A percentile compares a stretch with the other conserved stretches of the same genome.
phyloP scores from a whole-genome alignment of 2,329 filamentous ascomycete genomes.

The Neocatenulostroma microsporum region DNA sequence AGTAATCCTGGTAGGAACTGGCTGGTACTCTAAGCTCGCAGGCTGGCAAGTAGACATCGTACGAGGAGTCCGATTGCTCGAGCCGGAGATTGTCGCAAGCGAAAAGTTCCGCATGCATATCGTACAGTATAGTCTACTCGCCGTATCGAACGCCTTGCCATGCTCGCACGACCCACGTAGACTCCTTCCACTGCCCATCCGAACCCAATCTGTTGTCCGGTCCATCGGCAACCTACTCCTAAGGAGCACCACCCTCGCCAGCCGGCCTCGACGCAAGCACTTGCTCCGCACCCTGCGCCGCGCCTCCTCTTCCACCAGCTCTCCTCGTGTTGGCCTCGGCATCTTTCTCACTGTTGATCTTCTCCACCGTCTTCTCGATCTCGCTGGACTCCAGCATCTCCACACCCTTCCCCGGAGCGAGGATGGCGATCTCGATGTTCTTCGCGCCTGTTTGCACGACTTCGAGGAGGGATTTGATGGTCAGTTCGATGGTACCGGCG shows the following conservation, averaged over 20 bases:
- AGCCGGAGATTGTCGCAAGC: too few species aligned
- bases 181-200: too few species aligned
- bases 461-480: constrained; percentile 95
- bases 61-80: too few species aligned
- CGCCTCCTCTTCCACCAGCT: constrained; percentile 45
- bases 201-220: too few species aligned
- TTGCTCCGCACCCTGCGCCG: constrained; percentile 23
- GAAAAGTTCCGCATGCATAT: too few species aligned
- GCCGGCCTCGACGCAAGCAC: constrained; percentile 29
- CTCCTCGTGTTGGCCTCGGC: constrained; percentile 96
- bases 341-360: constrained; percentile 98
- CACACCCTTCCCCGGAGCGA: constrained; percentile 83
- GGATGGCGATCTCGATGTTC: constrained; percentile 99
- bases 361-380: constrained; percentile 96
- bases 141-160: too few species aligned
- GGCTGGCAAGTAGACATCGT: too few species aligned
- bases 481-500: constrained; percentile 90
- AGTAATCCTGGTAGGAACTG: too few species aligned
- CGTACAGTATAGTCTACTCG: too few species aligned
- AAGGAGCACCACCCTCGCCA: constrained; percentile 20
- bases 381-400: constrained; percentile 94
- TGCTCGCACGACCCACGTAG: too few species aligned
- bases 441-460: constrained; percentile 98
- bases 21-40: too few species aligned
- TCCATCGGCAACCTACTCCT: background rate